Base-by-base conservation (phyloP, 164 flowering plant genomes). In the Chloranthus sessilifolius region DNA sequence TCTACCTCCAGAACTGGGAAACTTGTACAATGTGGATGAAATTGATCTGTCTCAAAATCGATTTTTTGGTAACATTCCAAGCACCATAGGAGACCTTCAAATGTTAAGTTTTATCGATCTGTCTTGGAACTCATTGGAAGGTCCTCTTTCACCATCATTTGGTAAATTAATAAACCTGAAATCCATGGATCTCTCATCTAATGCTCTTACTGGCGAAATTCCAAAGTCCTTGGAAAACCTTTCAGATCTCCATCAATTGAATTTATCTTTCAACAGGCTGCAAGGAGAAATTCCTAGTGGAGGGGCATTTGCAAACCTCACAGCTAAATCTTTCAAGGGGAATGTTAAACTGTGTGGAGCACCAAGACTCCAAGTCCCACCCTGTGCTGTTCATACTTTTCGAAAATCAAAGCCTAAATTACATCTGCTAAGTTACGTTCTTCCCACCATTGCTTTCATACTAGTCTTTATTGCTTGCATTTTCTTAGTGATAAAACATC, bases 281-380 rank as follows among this genome's bases (percentile, higher is more conserved):
- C 40, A 62, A 24, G 66, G 66, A 41, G 51, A 49, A 36, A 44
- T 62, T 25, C 66, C 66, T 11, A 26, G 24, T 5, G 15, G 11
- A 43, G 61, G 66, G 6, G 35, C 38, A 10, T 56, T 62, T 22
- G 20, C 16, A 14, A 50, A 62, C 26, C 20, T 23, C 0, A 22
- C 55, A 22, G 44, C 43, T 4, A 14, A 25, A 10, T 50, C 20
- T 25, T 22, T 50, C n/a, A 20, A 6, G n/a, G 36, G 51, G 8
- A 47, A 47, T 14, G 5, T 19, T 1, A 11, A n/a, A 11, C 38
- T 33, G 15, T 41, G 48, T 11, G 43, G 43, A 14, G 31, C 15
- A n/a, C 9, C 43, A 7, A 24, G 14, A n/a, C 25, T 50, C 31
- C 21, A 35, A 28, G 25, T 43, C 10, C 50, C 45, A 25, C 44